Base-by-base conservation (phyloP, 345 rosid genomes). In the Gossypium arboreum region DNA sequence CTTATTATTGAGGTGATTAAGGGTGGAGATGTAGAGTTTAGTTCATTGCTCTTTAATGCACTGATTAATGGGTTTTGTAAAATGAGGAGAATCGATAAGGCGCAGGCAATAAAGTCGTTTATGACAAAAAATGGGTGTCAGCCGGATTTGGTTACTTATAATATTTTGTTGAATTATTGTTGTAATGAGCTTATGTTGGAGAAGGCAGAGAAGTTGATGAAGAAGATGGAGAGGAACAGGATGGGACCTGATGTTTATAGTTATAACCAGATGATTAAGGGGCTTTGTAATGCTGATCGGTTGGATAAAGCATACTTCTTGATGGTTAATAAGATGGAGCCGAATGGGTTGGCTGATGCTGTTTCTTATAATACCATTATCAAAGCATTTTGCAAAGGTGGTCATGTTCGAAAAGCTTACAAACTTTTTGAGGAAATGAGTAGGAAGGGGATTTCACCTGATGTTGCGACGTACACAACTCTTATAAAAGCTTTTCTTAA, bases 351-450 rank as follows among this genome's bases (percentile, higher is more conserved):
- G 50, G 84, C 83, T 76, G 96, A 93, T 83, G 93, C 80, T 44
- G 89, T 91, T 79, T 89, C 99, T 44, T 93, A 90, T 77, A 93
- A 94, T 84, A 93, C 94, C 10, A 66, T 95, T 62, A 93, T 93
- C 25, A 71, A 80, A 39, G 86, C 90, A 41, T 87, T 86, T 79
- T 91, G 98, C 71, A 84, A 76, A 77, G 78, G 81, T 22, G 72
- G 83, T 72, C 77, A 71, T 45, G 78, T 80, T 27, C 80, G 77
- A 77, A 87, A 77, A 72, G 97, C 94, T 74, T 87, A 83, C 79
- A 83, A 79, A 81, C 76, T 95, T 58, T 89, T 89, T 80, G 86
- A 87, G 78, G 96, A 90, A 79, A 93, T 93, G 97, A 82, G 78
- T 47, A 76, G 45, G 70, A 87, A 83, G 80, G 71, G 89, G 77